Evolutionary conservation across 2,329 filamentous ascomycete genomes (phyloP), one percentile per base, ranked within the genome.

Genomic region (Xylaria sp.): DNA sequence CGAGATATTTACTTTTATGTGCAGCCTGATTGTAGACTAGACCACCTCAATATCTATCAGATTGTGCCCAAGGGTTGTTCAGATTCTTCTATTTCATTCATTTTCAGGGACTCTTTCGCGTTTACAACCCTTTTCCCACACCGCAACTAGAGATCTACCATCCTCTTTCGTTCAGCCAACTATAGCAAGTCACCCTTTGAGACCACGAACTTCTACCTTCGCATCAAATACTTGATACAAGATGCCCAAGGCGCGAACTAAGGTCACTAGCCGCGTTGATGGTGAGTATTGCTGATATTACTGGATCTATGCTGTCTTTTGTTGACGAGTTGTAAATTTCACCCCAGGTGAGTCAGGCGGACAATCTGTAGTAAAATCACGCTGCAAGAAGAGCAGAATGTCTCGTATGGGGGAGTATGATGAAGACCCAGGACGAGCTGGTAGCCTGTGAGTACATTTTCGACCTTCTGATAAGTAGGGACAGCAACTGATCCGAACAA

Each of bases 391-490:
- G 44, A 72, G 53, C 29, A 72, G 57, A 40, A 65, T 77, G 32
- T 73, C 76, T 25, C 74, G 73, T 27, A 70, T 78, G 16, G 77
- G 75, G 53, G 76, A 78, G 48, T 75, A 78, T 13, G 71, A 75
- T 8, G 72, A 75, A 68, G 76, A 78, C 23, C 66, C 71, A 23
- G 74, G 76, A 35, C 72, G 75, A 54, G 74, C 72, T 18, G 59
- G 69, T 51, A 74, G 72, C 37, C 73, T 69, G 74, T 75, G 37
- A 69, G 74, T 12, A 67, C n/a, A 62, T 35, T 12, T 44, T 32
- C 6, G 5, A n/a, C 18, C 13, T 37, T 32, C 23, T 51, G 9
- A 18, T 18, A 47, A 29, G n/a, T 35, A 29, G n/a, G 1, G 3
- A n/a, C 5, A 25, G 13, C 54, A 37, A 42, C 40, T 69, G 37